Base-by-base conservation (phyloP, 2,329 filamentous ascomycete genomes). In the Epichloe gansuensis region DNA sequence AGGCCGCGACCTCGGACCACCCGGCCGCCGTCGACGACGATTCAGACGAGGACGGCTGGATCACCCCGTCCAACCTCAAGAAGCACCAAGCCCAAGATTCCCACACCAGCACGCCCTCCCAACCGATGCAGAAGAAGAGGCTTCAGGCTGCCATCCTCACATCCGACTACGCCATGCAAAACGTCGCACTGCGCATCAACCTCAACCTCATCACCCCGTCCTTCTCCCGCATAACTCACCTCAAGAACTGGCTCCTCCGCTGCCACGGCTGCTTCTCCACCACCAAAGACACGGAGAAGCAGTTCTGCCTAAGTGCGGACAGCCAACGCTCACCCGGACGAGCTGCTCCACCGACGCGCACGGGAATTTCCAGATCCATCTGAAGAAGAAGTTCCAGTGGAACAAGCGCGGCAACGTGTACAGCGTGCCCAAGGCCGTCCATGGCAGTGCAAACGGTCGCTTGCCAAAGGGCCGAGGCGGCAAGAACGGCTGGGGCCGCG, bases 81-180 rank as follows among this genome's bases (percentile, higher is more conserved):
- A 86, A 88, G 65, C 85, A 88, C 64, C 86, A 93, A 71, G 81
- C 80, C 54, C 79, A 82, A 64, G 83, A 91, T 60, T 70, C 75
- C 21, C 61, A 62, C 48, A 59, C 70, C 5, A 67, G 73, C 1
- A 67, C 73, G 21, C 69, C 75, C 42, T 69, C 75, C 48, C 67
- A 74, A 54, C 66, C 76, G 2, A 75, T 80, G 51, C 75, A 80
- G 38, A 79, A 80, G 38, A 79, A 80, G 56, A 81, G 80, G 12
- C 85, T 96, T 60, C 85, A 94, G 68, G 88, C 88, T 15, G 91
- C 90, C n/a, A 83, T 91, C 45, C 85, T 97, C 64, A 97, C 93
- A 1, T 90, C 86, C 52, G 93, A 98, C 73, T 97, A 88, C 70
- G 91, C 93, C 52, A 95, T 98, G 88, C 91, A 97, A 72, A 97